These are phyloP conservation scores for Huntiella moniliformis DNA, from an alignment of 2,329 filamentous ascomycete genomes.

Conservation along the genomic window DNA sequence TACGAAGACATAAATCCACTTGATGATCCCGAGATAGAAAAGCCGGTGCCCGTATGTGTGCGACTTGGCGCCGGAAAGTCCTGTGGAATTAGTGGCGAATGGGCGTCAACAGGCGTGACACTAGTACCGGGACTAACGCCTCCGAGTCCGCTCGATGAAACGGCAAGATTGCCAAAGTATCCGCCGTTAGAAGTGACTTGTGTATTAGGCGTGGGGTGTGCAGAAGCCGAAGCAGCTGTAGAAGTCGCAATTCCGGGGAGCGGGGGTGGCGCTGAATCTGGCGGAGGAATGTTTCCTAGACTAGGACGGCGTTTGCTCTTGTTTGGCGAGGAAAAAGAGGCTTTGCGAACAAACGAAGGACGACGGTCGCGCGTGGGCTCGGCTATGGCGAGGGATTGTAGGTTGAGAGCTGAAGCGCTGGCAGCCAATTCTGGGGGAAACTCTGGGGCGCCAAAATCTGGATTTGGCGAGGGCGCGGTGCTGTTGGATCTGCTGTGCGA, in stretches of 20 bases:
- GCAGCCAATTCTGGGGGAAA: slow-evolving; percentile 10
- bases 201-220: too few relatives aligned
- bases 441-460: slow-evolving; percentile 11
- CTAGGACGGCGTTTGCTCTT: slow-evolving; percentile 23
- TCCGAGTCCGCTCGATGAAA: not conserved
- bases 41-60: slow-evolving; percentile 1
- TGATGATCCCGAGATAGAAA: slow-evolving; percentile 3
- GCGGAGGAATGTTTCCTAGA: slow-evolving; percentile 24
- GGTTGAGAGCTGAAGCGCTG: slow-evolving; percentile 9
- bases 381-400: not conserved
- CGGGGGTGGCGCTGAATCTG: slow-evolving; percentile 30
- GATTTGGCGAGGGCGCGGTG: slow-evolving; percentile 10
- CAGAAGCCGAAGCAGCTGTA: slow-evolving; percentile 22
- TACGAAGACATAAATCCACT: slow-evolving; percentile 9
- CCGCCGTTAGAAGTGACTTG: not conserved
- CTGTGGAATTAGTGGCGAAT: slow-evolving; percentile 10
- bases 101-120: not conserved
- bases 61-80: slow-evolving; percentile 11
- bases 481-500: slow-evolving; percentile 12
- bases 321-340: slow-evolving; percentile 27
- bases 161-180: not conserved
- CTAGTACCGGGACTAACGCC: not conserved
- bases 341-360: slow-evolving; percentile 27
- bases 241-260: slow-evolving; percentile 34
- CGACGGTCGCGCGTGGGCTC: slow-evolving; percentile 27